Conservation (phyloP, 176 grass and related monocot species). For the Zizania latifolia region DNA sequence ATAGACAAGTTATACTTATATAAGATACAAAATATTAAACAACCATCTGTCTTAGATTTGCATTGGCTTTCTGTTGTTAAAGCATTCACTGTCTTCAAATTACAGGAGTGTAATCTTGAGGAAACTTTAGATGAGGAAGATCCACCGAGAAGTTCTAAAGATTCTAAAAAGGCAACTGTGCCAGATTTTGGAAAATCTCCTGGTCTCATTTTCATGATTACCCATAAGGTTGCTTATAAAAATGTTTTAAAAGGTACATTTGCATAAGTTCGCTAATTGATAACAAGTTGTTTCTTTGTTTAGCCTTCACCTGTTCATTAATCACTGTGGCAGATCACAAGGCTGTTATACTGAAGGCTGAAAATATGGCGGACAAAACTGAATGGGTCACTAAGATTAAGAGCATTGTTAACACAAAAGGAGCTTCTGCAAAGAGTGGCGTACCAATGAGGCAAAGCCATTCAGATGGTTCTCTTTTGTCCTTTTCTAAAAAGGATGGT, state of each 20-base stretch:
- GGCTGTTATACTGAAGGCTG: constrained; percentile 67
- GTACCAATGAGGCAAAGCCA: constrained; percentile 43
- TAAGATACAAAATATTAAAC: not conserved
- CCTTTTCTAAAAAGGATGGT: constrained; percentile 38
- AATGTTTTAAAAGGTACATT: constrained; percentile 83
- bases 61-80: not conserved
- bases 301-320: not conserved
- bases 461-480: constrained; percentile 70
- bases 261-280: constrained; percentile 1
- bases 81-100: not conserved
- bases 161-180: constrained; percentile 52
- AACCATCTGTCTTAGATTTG: not conserved
- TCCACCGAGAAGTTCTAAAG: constrained; percentile 66
- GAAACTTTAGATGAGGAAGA: constrained; percentile 68
- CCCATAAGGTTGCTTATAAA: constrained; percentile 73
- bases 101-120: constrained; percentile 72
- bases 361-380: constrained; percentile 74
- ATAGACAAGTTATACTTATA: not conserved
- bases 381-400: constrained; percentile 69
- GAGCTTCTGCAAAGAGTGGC: constrained; percentile 35
- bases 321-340: constrained; percentile 50
- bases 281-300: not conserved
- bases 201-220: constrained; percentile 71
- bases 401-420: constrained; percentile 38
- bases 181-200: constrained; percentile 49